Evolutionary conservation across 768 basidiomycete genomes (phyloP), one percentile per base, ranked within the genome.

Genomic region (Tephrocybe rancida): DNA sequence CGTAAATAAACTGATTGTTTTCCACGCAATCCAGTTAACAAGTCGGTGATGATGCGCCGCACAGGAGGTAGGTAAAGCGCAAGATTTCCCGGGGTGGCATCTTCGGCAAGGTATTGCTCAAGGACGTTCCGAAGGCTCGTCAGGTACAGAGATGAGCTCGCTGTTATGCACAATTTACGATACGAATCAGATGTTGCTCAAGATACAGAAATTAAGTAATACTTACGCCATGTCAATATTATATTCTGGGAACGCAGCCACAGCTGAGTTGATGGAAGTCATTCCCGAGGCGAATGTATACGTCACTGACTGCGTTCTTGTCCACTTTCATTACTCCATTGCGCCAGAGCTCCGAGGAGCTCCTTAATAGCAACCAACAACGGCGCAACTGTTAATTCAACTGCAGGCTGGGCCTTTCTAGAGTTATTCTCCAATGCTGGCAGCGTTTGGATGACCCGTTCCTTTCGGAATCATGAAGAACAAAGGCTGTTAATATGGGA

Each of bases 211-310:
- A 57, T 47, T 22, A 58, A 58, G 43, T 47, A 2, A 38, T 29
- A 82, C 92, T 69, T 70, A 98, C 96, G 80, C 76, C 90, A 98
- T 98, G 56, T 90, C 85, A 54, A 99, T 95, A 56, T 87, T 85
- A 60, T 87, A 93, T 11, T 81, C 75, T 2, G 82, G 81, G 67
- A 99, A 99, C 1, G 95, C 93, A 48, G 88, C 83, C 34, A 95
- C 92, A 9, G 95, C 95, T 14, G 85, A 83, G 66, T 98, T 98
- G 77, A n/a, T n/a, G n/a, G n/a, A 99, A 98, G 67, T 97, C 95
- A 70, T 98, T 98, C 21, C 97, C 97, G 21, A 99, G 78, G 50
- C 86, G 84, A 49, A 99, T 97, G 70, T 99, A 99, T 49, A 97
- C 91, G 70, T 98, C 93, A 78, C 95, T 97, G 66, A 99, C 94